Evolutionary conservation across 208 protist genomes (phyloP).

Genomic region (Trichomonas vaginalis): DNA sequence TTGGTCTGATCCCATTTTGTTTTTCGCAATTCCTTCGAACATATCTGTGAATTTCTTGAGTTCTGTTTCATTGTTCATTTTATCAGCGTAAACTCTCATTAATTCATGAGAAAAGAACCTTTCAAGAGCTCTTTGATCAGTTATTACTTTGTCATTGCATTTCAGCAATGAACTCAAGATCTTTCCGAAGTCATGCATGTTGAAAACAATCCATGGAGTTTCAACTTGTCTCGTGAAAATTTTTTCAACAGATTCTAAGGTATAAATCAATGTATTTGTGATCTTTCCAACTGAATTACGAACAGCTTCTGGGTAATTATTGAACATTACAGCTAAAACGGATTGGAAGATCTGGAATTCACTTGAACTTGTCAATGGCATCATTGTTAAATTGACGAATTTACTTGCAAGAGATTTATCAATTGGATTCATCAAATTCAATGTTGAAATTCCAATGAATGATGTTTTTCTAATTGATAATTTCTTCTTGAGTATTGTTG

Average conservation of each 20-base stretch:
- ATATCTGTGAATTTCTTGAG: slow-evolving; percentile 54
- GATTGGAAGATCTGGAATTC: background rate
- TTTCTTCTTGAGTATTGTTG: slow-evolving; percentile 27
- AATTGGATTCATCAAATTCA: background rate
- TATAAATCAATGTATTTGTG: slow-evolving; percentile 33
- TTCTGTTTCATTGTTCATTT: slow-evolving; percentile 71
- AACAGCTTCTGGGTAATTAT: background rate
- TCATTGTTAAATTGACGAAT: background rate
- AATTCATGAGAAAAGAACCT: slow-evolving; percentile 80
- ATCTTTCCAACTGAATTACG: background rate
- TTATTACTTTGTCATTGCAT: background rate
- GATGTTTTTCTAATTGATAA: slow-evolving; percentile 24
- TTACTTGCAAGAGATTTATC: background rate
- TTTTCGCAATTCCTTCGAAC: slow-evolving; percentile 29
- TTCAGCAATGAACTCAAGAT: slow-evolving; percentile 38
- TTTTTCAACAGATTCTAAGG: slow-evolving; percentile 31
- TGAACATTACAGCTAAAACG: background rate
- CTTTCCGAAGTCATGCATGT: slow-evolving; percentile 81
- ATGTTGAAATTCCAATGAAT: background rate
- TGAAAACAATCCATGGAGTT: slow-evolving; percentile 92
- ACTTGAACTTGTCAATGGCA: background rate
- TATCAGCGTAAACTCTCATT: slow-evolving; percentile 78
- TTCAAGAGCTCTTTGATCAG: slow-evolving; percentile 30
- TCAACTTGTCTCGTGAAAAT: slow-evolving; percentile 55
- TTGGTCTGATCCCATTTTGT: slow-evolving; percentile 1